Conservation (phyloP, 345 rosid genomes). For the Passiflora organensis region DNA sequence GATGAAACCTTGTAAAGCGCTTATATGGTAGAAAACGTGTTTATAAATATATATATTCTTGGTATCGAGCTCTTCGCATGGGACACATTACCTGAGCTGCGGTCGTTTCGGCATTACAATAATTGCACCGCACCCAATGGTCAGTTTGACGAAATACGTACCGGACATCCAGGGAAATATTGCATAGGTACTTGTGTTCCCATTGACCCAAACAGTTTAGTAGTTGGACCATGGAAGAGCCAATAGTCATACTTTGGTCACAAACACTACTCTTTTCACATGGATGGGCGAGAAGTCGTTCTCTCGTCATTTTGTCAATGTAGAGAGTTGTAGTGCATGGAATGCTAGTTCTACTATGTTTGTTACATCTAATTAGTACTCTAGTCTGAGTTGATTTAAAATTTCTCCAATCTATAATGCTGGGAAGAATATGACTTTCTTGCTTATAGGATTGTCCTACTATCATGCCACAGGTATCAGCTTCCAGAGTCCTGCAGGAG, state of each 20-base stretch:
- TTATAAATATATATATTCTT: no score
- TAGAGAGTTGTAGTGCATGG: neutral
- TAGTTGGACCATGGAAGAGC: constrained; percentile 18
- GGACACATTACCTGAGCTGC: no score
- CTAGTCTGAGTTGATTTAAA: no score
- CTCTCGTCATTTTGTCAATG: no score
- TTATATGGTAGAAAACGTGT: no score
- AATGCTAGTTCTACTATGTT: no score
- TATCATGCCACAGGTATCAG: constrained; percentile 52
- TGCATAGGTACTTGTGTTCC: constrained; percentile 3
- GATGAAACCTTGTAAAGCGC: no score
- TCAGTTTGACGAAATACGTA: neutral
- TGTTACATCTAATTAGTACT: no score
- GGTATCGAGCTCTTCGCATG: no score
- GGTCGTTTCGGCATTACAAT: no score
- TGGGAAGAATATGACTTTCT: constrained; percentile 1
- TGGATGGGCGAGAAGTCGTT: neutral
- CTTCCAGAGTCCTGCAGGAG: constrained; percentile 87
- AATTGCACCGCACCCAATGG: neutral
- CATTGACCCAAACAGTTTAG: constrained; percentile 22
- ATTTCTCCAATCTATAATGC: no score
- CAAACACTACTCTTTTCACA: neutral
- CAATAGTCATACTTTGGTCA: neutral
- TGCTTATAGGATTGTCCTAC: neutral
- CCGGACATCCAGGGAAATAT: constrained; percentile 29